Evolutionary conservation across 441 rosid species (phyloP).

Genomic region (Gossypium lobatum): DNA sequence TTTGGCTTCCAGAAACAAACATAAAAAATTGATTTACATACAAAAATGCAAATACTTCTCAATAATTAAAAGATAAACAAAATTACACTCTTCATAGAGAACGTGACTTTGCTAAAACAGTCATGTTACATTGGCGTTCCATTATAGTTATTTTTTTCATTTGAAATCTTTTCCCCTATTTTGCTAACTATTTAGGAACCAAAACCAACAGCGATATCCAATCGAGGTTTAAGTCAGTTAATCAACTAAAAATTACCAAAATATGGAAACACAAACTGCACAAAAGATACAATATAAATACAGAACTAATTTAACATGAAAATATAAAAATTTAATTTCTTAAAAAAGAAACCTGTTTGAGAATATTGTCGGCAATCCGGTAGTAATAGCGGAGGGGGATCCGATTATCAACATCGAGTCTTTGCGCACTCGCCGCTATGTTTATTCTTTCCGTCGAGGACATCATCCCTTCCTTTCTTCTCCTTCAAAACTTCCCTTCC

Average conservation of each 20-base stretch:
- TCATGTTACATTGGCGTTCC: background rate
- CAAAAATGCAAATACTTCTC: background rate
- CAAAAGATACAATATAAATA: background rate
- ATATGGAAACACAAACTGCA: background rate
- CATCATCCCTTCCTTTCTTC: conserved; percentile 43
- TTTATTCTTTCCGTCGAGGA: conserved; percentile 53
- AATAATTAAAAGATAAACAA: background rate
- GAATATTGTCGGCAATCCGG: conserved; percentile 87
- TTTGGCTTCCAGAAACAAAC: background rate
- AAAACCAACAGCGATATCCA: background rate
- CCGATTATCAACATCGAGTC: conserved; percentile 70
- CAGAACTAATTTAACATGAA: background rate
- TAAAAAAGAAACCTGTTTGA: conserved; percentile 55
- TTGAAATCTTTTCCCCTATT: background rate
- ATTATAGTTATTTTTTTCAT: background rate
- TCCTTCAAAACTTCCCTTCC: conserved; percentile 11
- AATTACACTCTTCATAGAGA: background rate
- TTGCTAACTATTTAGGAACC: background rate
- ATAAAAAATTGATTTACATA: background rate
- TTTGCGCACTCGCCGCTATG: conserved; percentile 64
- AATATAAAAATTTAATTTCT: background rate
- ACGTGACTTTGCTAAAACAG: background rate
- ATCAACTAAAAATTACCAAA: background rate
- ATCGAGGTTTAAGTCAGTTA: background rate
- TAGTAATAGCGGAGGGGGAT: conserved; percentile 68